Evolutionary conservation across 208 protist genomes (phyloP), one percentile per base, ranked within the genome.

Genomic region (Angomonas deanei): DNA sequence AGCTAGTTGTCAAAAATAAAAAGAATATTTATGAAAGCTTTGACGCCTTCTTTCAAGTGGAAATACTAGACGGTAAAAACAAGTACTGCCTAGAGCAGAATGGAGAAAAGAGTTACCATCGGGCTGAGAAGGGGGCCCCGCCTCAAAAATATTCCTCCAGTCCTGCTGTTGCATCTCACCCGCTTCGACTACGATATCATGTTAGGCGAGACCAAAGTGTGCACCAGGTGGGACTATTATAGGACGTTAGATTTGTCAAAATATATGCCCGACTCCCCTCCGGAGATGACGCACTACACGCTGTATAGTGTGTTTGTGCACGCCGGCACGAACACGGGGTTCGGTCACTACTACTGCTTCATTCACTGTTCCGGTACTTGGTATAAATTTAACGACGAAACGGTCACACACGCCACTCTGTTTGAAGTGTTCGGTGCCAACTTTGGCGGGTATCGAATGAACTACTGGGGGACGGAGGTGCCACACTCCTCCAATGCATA

Each of bases 311-410:
- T 96, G 3, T 69, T 96, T 46, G 90, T 96, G 27, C 90, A 96
- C 61, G 86, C 84, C 19, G 90, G 90, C 1, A 91, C 87, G n/a
- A 86, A 88, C 60, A 81, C 90, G 6, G 84, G 87, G 3, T 92
- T 86, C 76, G 90, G 90, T 5, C 90, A 96, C 62, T 96, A 96
- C 72, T 96, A 84, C 59, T 93, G 86, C 56, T 96, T 93, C 42
- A 38, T 94, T 24, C 54, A 72, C 58, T 85, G 84, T 48, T 81
- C 64, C 17, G 82, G 78, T 24, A 23, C 63, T 24, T 97, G 92
- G 90, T 96, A 91, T 67, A 93, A 94, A 60, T 96, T 97, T 64
- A 91, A 97, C 76, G 92, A 97, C 61, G 88, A 90, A 56, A 72
- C 68, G 0, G 92, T 97, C 6, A 84, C 84, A 3, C 74, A 68